These are phyloP conservation scores for Dactylellina leptospora DNA, from an alignment of 2,329 filamentous ascomycete species.

Conservation along the genomic window DNA sequence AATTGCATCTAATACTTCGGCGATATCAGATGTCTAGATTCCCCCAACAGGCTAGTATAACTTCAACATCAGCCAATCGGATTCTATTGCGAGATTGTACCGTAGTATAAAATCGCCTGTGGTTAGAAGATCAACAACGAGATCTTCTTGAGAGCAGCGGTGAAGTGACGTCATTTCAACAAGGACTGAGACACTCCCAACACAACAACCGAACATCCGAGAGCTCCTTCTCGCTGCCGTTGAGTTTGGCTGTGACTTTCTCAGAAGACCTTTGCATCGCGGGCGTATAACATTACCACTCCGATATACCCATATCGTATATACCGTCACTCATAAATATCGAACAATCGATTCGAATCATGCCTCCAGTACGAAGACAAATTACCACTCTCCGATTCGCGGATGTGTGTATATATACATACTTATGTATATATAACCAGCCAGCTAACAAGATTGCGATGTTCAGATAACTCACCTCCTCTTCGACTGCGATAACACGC, in stretches of 20 bases:
- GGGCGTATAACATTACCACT: too few species aligned
- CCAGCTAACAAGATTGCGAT: background rate
- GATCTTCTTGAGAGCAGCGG: background rate
- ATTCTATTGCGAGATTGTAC: too few species aligned
- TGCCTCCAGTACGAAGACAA: slow-evolving; percentile 5
- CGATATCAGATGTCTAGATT: too few species aligned
- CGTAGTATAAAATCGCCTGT: too few species aligned
- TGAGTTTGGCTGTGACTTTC: too few species aligned
- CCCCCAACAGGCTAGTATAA: too few species aligned
- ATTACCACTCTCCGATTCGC: background rate
- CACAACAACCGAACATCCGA: background rate
- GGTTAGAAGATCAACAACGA: slow-evolving; percentile 1
- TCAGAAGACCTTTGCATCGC: too few species aligned
- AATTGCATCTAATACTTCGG: too few species aligned
- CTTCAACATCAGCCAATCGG: too few species aligned
- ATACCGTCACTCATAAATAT: too few species aligned
- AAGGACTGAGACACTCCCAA: background rate
- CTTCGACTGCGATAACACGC: slow-evolving; percentile 88
- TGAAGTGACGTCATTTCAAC: slow-evolving; percentile 9
- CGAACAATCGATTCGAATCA: background rate
- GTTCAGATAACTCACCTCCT: slow-evolving; percentile 73
- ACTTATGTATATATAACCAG: background rate
- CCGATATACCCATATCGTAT: too few species aligned
- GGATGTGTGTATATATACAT: background rate
- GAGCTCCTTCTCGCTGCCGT: too few species aligned